phyloP scores from a whole-genome alignment of 148 eudicot genomes.

The Nepenthes mirabilis region DNA sequence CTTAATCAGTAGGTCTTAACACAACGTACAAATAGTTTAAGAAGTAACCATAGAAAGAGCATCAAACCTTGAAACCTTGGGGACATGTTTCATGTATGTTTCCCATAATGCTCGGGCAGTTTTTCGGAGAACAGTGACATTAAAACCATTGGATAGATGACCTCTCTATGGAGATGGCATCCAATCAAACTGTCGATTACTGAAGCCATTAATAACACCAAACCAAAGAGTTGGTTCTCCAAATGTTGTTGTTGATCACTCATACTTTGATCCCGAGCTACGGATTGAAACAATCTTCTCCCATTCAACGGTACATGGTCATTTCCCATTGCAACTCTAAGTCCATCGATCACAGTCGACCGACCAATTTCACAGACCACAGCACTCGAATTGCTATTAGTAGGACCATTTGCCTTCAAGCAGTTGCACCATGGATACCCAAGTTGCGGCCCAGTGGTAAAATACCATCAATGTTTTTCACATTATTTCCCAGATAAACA shows the following conservation, averaged over 20 bases:
- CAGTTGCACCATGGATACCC: constrained; percentile 28
- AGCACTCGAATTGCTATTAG: neutral
- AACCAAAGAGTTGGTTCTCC: constrained; percentile 7
- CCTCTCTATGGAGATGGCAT: neutral
- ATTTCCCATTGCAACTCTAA: constrained; percentile 35
- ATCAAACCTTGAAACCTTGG: no score
- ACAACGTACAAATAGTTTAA: no score
- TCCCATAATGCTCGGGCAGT: no score
- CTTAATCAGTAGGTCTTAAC: no score
- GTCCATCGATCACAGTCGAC: constrained; percentile 49
- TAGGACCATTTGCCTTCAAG: constrained; percentile 33
- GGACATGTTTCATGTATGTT: no score
- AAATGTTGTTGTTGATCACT: constrained; percentile 21
- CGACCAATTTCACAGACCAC: constrained; percentile 52
- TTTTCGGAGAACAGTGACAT: no score
- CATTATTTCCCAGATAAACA: constrained; percentile 38
- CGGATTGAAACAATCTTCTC: no score
- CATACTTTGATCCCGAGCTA: constrained; percentile 42
- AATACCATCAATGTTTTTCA: constrained; percentile 28
- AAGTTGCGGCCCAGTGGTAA: constrained; percentile 9
- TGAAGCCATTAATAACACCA: constrained; percentile 8
- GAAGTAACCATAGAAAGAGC: no score
- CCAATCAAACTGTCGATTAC: constrained; percentile 13
- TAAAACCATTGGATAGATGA: no score
- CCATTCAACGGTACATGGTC: no score